Evolutionary conservation across 495 filamentous ascomycete genomes (phyloP).

Genomic region (Stereocaulon alpinum): DNA sequence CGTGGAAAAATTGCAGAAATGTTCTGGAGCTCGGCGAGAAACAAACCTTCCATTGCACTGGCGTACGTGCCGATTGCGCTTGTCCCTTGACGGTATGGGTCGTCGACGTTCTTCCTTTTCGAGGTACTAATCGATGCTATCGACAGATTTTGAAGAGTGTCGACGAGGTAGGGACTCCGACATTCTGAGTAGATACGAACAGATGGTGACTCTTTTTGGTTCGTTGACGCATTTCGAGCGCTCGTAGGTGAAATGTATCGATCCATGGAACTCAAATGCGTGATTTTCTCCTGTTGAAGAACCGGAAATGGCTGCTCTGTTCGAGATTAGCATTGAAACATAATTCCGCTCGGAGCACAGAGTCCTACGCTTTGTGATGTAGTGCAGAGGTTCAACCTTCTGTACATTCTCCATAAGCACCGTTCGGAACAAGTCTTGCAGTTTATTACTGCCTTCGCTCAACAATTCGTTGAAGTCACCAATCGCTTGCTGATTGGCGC

Average conservation of each 20-base stretch:
- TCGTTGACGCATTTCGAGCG: constrained; percentile 36
- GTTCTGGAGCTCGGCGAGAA: constrained; percentile 78
- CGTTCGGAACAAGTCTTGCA: constrained; percentile 73
- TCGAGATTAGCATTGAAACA: constrained; percentile 15
- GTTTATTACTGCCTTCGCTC: constrained; percentile 62
- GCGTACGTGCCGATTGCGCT: constrained; percentile 90
- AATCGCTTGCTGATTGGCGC: constrained; percentile 83
- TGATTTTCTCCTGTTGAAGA: constrained; percentile 45
- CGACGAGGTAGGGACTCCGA: constrained; percentile 70
- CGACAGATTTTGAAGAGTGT: constrained; percentile 73
- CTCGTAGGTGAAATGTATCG: constrained; percentile 45
- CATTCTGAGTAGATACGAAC: constrained; percentile 75
- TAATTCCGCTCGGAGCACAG: constrained; percentile 12
- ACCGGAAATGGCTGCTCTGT: constrained; percentile 57
- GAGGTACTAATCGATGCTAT: constrained; percentile 81
- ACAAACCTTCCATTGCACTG: constrained; percentile 73
- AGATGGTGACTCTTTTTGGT: constrained; percentile 45
- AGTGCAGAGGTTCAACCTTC: constrained; percentile 81
- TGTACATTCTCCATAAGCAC: constrained; percentile 61
- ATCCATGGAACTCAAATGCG: constrained; percentile 49
- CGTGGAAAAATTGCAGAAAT: constrained; percentile 73
- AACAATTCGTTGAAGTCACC: constrained; percentile 66
- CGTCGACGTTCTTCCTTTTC: constrained; percentile 63
- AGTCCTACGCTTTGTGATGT: constrained; percentile 71
- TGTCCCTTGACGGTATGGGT: constrained; percentile 76